These are phyloP conservation scores for Colletotrichum viniferum DNA, from an alignment of 2,329 filamentous ascomycete species.

Conservation along the genomic window DNA sequence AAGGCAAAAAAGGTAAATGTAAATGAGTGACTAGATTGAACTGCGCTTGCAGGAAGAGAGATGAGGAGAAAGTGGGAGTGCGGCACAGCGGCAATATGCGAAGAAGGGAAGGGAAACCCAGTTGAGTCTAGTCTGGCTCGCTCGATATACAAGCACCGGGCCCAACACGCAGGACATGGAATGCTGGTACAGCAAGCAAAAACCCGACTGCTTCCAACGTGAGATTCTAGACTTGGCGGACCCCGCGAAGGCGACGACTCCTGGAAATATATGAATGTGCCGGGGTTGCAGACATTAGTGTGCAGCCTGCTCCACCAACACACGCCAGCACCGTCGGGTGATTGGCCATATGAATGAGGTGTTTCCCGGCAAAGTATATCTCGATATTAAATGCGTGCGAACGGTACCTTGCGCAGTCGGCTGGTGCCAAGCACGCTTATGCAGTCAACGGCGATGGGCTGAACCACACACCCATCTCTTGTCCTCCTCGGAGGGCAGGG, in stretches of 20 bases:
- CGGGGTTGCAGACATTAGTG: background rate
- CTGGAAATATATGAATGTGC: slow-evolving; percentile 16
- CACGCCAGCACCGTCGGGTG: background rate
- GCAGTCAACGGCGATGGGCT: background rate
- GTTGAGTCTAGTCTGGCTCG: background rate
- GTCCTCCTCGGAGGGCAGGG: background rate
- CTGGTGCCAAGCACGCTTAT: background rate
- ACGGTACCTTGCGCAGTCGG: background rate
- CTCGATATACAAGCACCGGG: background rate
- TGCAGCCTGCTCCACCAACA: slow-evolving; percentile 6
- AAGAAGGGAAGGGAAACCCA: slow-evolving; percentile 1
- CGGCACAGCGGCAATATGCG: slow-evolving; percentile 4
- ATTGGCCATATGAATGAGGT: background rate
- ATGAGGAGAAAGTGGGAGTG: slow-evolving; percentile 7
- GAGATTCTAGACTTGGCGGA: slow-evolving; percentile 12
- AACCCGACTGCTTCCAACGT: background rate
- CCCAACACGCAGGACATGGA: background rate
- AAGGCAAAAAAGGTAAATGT: slow-evolving; percentile 4
- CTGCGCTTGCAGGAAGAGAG: slow-evolving; percentile 10
- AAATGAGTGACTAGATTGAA: slow-evolving; percentile 5
- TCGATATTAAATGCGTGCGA: background rate
- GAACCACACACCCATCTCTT: background rate
- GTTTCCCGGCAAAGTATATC: background rate
- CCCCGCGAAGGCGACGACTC: slow-evolving; percentile 15
- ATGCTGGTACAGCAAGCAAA: background rate